Evolutionary conservation across 352 stramenopile genomes (phyloP).

Genomic region (Globisporangium emineosum): DNA sequence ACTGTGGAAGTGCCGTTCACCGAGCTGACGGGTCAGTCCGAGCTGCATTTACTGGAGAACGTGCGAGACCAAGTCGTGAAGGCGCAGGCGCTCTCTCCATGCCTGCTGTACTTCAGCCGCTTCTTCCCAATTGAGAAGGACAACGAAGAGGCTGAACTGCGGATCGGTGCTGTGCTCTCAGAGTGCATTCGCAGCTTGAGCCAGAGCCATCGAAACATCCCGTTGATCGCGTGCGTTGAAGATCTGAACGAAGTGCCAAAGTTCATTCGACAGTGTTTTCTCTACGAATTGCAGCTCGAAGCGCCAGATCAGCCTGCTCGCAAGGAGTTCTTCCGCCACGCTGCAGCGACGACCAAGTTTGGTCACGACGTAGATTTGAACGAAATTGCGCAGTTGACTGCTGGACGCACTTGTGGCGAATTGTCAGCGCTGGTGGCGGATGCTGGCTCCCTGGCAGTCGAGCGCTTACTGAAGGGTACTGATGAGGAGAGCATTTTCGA

Average conservation of each 20-base stretch:
- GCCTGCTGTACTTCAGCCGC: conserved; percentile 78
- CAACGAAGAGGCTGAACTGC: conserved; percentile 70
- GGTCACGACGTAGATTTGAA: conserved; percentile 47
- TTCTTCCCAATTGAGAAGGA: conserved; percentile 78
- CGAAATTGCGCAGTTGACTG: conserved; percentile 63
- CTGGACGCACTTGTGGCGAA: conserved; percentile 72
- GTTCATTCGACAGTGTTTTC: conserved; percentile 77
- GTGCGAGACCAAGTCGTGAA: conserved; percentile 68
- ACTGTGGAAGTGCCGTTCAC: conserved; percentile 78
- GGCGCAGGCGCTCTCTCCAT: conserved; percentile 58
- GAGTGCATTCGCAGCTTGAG: conserved; percentile 67
- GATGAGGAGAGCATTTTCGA: conserved; percentile 13
- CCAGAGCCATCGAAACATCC: conserved; percentile 46
- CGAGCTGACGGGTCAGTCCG: conserved; percentile 64
- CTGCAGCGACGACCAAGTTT: conserved; percentile 32
- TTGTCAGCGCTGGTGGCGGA: conserved; percentile 63
- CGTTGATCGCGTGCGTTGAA: conserved; percentile 75
- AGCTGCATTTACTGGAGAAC: conserved; percentile 75
- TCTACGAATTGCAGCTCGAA: conserved; percentile 75
- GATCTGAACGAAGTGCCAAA: conserved; percentile 75
- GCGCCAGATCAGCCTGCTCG: conserved; percentile 52
- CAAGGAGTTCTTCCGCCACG: conserved; percentile 52
- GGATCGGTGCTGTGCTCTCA: conserved; percentile 54
- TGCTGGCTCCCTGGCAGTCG: conserved; percentile 46
- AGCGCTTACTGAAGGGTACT: conserved; percentile 34